Conservation (phyloP, 2,329 filamentous ascomycete species). For the Paramyrothecium roridum region DNA sequence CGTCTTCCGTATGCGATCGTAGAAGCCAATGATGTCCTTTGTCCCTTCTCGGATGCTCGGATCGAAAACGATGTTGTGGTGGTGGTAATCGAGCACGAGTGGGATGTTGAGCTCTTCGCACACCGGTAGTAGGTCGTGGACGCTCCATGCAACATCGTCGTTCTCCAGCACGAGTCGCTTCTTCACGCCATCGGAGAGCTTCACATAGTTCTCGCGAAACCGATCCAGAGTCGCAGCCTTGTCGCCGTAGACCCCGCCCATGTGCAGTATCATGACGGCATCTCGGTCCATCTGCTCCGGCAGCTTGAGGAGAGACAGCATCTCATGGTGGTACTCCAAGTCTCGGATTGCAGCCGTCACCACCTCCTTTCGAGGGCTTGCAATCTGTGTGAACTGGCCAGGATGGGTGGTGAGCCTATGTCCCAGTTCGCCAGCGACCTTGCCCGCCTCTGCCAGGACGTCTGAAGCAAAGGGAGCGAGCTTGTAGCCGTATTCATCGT, state of each 20-base stretch:
- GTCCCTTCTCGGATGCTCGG: constrained; percentile 75
- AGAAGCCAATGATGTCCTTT: constrained; percentile 71
- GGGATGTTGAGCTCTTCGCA: constrained; percentile 96
- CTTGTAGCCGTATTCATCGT: constrained; percentile 81
- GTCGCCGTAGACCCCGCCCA: constrained; percentile 88
- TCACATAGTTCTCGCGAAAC: constrained; percentile 72
- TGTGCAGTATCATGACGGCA: constrained; percentile 91
- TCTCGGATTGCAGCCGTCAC: constrained; percentile 76
- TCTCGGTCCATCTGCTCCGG: constrained; percentile 77
- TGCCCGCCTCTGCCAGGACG: constrained; percentile 71
- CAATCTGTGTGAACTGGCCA: constrained; percentile 89
- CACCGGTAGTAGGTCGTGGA: constrained; percentile 83
- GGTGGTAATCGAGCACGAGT: constrained; percentile 87
- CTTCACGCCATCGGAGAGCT: constrained; percentile 67
- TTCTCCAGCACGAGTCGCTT: constrained; percentile 86
- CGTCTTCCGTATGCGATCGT: constrained; percentile 73
- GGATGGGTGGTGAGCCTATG: constrained; percentile 90
- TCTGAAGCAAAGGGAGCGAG: constrained; percentile 80
- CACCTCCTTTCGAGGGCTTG: constrained; percentile 75
- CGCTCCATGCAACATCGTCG: constrained; percentile 89
- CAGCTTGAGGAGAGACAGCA: constrained; percentile 73
- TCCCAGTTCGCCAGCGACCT: constrained; percentile 71
- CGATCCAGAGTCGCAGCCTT: constrained; percentile 75
- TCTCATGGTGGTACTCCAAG: constrained; percentile 82
- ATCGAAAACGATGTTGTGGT: constrained; percentile 93